These are phyloP conservation scores for Ajuga chamaepitys DNA, from an alignment of 257 asterid species.

Conservation along the genomic window DNA sequence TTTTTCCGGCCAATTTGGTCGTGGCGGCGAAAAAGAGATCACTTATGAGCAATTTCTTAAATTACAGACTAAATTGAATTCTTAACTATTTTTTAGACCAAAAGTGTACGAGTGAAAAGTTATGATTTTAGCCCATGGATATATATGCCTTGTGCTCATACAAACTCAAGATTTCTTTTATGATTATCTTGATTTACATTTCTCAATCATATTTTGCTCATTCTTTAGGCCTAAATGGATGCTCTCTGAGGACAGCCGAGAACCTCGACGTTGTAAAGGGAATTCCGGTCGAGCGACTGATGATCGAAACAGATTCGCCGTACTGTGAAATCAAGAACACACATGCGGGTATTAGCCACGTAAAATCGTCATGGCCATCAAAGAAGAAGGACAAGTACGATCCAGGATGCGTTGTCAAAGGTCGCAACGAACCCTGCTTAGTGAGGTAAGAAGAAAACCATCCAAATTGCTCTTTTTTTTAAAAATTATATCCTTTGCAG, in stretches of 20 bases:
- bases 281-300: constrained; percentile 69
- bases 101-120: no score
- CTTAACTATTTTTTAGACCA: no score
- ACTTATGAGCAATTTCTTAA: no score
- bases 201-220: background rate
- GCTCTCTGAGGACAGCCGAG: constrained; percentile 75
- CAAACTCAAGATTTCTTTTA: background rate
- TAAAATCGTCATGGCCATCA: constrained; percentile 80
- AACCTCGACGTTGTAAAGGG: constrained; percentile 86
- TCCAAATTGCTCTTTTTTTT: constrained; percentile 1
- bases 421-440: constrained; percentile 94
- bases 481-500: background rate
- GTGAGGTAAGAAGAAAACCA: constrained; percentile 53
- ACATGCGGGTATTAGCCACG: constrained; percentile 67
- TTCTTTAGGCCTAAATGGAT: constrained; percentile 72
- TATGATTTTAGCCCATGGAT: no score
- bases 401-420: constrained; percentile 71
- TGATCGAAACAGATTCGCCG: constrained; percentile 97
- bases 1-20: no score
- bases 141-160: constrained; percentile 11
- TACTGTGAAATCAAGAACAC: constrained; percentile 91
- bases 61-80: no score
- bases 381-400: constrained; percentile 90
- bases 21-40: no score
- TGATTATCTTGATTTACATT: background rate